A percentile compares a stretch with the other conserved stretches of the same genome.
Conservation (phyloP, 192 early-diverging fungal species). For the Coemansia aciculifera region DNA sequence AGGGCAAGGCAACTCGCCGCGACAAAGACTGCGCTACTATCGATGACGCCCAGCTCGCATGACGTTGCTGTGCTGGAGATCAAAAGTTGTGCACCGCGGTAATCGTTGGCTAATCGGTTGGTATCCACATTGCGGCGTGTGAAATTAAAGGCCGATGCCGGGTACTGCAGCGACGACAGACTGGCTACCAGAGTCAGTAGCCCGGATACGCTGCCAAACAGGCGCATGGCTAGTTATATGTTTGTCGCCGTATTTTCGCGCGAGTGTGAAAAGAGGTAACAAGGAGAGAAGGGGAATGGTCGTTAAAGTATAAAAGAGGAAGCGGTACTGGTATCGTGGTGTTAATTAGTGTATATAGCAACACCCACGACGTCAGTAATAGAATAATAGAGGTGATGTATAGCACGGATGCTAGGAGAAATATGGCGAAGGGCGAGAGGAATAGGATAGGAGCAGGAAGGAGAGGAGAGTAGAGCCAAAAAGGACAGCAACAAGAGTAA, state of each 20-base stretch:
- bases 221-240: slow-evolving; percentile 1
- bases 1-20: slow-evolving; percentile 43
- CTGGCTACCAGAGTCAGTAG: slow-evolving; percentile 2
- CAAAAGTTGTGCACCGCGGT: slow-evolving; percentile 33
- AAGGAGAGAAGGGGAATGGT: neutral
- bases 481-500: neutral
- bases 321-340: neutral
- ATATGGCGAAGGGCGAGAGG: neutral
- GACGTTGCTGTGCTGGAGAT: slow-evolving; percentile 32
- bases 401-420: neutral
- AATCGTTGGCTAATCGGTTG: slow-evolving; percentile 15
- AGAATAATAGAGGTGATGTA: neutral
- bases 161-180: neutral
- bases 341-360: slow-evolving; percentile 1
- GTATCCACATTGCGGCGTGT: slow-evolving; percentile 24
- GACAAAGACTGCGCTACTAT: slow-evolving; percentile 24
- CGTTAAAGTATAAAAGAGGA: neutral
- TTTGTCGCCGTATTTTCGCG: neutral
- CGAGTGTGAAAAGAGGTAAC: neutral
- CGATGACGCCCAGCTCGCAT: slow-evolving; percentile 47
- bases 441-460: neutral
- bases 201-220: neutral
- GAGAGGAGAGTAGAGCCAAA: slow-evolving; percentile 1
- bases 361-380: neutral
- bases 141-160: slow-evolving; percentile 17